Conservation (phyloP, 2,329 filamentous ascomycete species). For the Tolypocladium ovalisporum region DNA sequence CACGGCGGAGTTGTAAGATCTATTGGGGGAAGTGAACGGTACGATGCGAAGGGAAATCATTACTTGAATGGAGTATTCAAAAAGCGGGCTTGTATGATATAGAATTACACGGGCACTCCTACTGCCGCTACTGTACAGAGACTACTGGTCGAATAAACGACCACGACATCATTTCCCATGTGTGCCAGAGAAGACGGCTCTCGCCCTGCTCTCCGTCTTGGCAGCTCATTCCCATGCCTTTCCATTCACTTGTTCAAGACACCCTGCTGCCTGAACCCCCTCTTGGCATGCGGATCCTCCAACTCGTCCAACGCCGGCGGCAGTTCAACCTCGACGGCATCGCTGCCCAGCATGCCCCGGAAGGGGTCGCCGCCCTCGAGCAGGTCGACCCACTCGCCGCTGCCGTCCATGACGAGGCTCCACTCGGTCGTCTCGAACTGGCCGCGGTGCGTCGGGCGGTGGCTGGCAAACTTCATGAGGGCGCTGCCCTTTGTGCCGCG, state of each 20-base stretch:
- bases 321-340: conserved; percentile 8
- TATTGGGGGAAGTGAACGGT: neutral
- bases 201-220: neutral
- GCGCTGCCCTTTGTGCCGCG: conserved; percentile 64
- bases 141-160: neutral
- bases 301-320: conserved; percentile 13
- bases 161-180: neutral
- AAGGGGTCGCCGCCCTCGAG: conserved; percentile 66
- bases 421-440: conserved; percentile 84
- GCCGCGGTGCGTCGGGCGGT: conserved; percentile 47
- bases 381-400: conserved; percentile 53
- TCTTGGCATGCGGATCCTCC: conserved; percentile 24
- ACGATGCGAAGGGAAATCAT: conserved; percentile 4
- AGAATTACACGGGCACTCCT: conserved; percentile 17
- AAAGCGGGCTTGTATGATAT: conserved; percentile 28
- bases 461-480: conserved; percentile 71
- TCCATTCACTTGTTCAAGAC: conserved; percentile 19
- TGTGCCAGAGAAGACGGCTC: neutral
- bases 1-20: conserved; percentile 8
- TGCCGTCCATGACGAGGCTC: conserved; percentile 61
- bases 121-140: conserved; percentile 8
- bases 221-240: neutral
- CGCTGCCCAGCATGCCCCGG: conserved; percentile 33
- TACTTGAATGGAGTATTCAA: conserved; percentile 10
- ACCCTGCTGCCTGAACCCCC: conserved; percentile 41